Percentiles rank a stretch among this genome's conserved stretches.
Conservation (phyloP, 169 alveolate genomes). For the Neospora caninum region DNA sequence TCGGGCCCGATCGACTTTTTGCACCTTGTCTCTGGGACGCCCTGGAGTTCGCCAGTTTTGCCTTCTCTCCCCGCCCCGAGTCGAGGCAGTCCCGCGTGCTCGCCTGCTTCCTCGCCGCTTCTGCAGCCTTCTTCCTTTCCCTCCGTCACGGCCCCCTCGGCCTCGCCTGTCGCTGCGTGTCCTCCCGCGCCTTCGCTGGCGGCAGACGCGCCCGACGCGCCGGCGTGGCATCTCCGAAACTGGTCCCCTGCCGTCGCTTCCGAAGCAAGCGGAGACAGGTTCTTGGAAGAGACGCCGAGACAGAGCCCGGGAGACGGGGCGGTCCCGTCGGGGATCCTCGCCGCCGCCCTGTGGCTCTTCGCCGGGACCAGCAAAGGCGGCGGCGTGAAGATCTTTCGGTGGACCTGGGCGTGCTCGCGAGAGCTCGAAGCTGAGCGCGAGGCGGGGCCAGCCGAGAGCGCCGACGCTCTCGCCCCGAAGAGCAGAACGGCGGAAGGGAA, state of each 20-base stretch:
- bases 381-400: conserved; percentile 52
- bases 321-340: conserved; percentile 20
- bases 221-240: background rate
- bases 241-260: too few relatives aligned
- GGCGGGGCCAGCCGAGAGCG: background rate
- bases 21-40: conserved; percentile 16
- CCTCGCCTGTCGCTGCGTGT: background rate
- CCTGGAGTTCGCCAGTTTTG: background rate
- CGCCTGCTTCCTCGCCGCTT: background rate
- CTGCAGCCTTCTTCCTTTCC: background rate
- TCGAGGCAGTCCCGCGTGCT: background rate
- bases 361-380: conserved; percentile 59
- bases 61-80: conserved; percentile 10
- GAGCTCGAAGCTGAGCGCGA: background rate
- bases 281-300: too few relatives aligned
- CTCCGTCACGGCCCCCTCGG: background rate
- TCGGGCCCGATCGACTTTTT: background rate
- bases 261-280: too few relatives aligned
- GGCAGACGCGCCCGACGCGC: background rate
- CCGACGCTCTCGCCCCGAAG: background rate
- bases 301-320: background rate
- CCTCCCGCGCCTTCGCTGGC: too few relatives aligned
- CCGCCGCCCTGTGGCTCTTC: conserved; percentile 64
- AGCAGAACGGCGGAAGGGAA: background rate
- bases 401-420: conserved; percentile 31